Evolutionary conservation across 2,329 filamentous ascomycete genomes (phyloP).

Genomic region (Teratosphaeria destructans): DNA sequence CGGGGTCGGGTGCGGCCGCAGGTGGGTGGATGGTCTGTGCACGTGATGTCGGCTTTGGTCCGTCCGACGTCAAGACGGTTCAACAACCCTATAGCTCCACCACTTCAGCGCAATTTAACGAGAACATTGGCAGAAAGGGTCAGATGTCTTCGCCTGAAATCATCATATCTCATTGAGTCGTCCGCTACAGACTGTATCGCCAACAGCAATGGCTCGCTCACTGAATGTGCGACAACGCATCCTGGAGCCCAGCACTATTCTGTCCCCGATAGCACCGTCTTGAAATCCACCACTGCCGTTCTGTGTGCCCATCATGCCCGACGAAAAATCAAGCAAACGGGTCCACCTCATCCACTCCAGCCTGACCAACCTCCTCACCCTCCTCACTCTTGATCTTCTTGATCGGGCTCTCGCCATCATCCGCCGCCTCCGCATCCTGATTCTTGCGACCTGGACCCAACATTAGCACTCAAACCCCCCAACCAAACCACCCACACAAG

Average conservation of each 20-base stretch:
- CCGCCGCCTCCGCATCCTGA: constrained; percentile 1
- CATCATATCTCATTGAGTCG: not conserved
- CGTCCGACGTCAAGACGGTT: not conserved
- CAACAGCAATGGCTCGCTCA: not conserved
- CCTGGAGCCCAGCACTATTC: not conserved
- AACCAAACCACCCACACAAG: not conserved
- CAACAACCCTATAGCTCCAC: not conserved
- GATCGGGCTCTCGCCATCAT: constrained; percentile 5
- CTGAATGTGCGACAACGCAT: not conserved
- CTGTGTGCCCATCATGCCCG: not conserved
- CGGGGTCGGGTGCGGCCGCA: not conserved
- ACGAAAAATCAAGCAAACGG: not conserved
- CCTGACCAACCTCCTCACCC: constrained; percentile 2
- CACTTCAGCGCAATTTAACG: no score
- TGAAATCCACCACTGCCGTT: not conserved
- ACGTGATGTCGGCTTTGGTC: not conserved
- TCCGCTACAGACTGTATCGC: not conserved
- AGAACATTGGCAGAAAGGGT: no score
- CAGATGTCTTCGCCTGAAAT: no score
- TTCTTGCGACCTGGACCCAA: not conserved
- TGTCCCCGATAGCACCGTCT: not conserved
- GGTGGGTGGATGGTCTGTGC: not conserved
- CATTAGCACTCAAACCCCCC: not conserved
- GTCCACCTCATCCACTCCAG: not conserved
- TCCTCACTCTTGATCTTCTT: constrained; percentile 13